Evolutionary conservation across 805 yeast genomes (phyloP).

Genomic region (Schwanniomyces occidentalis): DNA sequence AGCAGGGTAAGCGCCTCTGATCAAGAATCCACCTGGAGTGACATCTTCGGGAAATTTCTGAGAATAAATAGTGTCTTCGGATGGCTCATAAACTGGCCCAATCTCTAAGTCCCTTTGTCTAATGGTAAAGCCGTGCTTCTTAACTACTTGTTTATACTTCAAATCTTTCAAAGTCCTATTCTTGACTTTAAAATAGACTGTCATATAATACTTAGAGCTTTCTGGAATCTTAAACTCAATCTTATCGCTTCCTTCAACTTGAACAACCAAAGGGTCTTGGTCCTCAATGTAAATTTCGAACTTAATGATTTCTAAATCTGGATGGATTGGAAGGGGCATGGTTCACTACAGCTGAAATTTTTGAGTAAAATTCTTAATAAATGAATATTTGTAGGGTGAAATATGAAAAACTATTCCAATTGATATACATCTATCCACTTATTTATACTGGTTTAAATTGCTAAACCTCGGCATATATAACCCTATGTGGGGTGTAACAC

Average conservation of each 20-base stretch:
- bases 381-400: no score
- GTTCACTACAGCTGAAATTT: no score
- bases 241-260: slow-evolving; percentile 27
- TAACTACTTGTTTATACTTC: slow-evolving; percentile 35
- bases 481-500: no score
- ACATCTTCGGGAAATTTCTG: slow-evolving; percentile 32
- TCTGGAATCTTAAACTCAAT: slow-evolving; percentile 37
- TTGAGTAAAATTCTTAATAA: no score
- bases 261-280: slow-evolving; percentile 21
- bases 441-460: no score
- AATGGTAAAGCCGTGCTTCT: slow-evolving; percentile 35
- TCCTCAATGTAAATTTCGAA: slow-evolving; percentile 33
- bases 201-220: slow-evolving; percentile 30
- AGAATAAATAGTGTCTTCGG: slow-evolving; percentile 32
- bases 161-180: slow-evolving; percentile 28
- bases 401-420: no score
- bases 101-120: slow-evolving; percentile 28
- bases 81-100: slow-evolving; percentile 33
- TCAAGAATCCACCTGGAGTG: slow-evolving; percentile 40
- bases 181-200: slow-evolving; percentile 33
- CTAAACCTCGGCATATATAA: no score
- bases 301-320: slow-evolving; percentile 34
- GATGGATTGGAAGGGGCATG: no score
- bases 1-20: slow-evolving; percentile 35
- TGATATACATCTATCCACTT: no score